Evolutionary conservation across 2,329 filamentous ascomycete species (phyloP), one percentile per base, ranked within the genome.

Genomic region (Botrytis elliptica): DNA sequence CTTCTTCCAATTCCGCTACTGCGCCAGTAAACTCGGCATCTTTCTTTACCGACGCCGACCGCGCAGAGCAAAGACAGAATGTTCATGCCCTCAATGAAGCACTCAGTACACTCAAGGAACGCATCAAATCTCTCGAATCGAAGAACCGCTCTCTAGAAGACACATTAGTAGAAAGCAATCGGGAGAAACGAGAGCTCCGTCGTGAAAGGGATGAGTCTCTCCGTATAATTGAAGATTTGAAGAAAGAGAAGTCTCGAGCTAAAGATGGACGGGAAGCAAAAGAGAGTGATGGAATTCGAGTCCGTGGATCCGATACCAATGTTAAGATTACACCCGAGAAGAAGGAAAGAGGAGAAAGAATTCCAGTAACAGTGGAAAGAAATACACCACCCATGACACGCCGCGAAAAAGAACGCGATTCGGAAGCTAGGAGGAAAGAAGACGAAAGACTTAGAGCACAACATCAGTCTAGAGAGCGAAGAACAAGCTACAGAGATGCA

Each of bases 61-160:
- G 67, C n/a, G n/a, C 29, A 14, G 40, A 70, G 16, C 67, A 70
- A 8, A 16, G 67, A 36, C 46, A 44, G 7, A 72, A 68, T 29
- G 22, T 46, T 16, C 22, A 29, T 22, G 71, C 46, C n/a, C 20
- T 72, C 9, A 68, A 72, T n/a, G 38, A 68, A 70, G n/a, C 22
- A 20, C 12, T 72, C 52, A 38, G 49, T 22, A 63, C 59, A 29
- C 59, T 71, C 29, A 72, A 72, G 38, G 71, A 72, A 29, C 70
- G 62, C 16, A 62, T 72, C 10, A 38, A 67, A 46, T 36, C 25
- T 6, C 70, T 72, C 14, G 71, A 72, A 25, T 18, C 12, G 1
- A n/a, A 68, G 2, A 72, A 72, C 8, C 7, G 75, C 71, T 1
- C 62, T 65, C 70, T 70, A 52, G 44, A 74, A 72, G 52, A 38